Conservation (phyloP, 202 grass and related monocot species). For the Brachypodium distachyon region DNA sequence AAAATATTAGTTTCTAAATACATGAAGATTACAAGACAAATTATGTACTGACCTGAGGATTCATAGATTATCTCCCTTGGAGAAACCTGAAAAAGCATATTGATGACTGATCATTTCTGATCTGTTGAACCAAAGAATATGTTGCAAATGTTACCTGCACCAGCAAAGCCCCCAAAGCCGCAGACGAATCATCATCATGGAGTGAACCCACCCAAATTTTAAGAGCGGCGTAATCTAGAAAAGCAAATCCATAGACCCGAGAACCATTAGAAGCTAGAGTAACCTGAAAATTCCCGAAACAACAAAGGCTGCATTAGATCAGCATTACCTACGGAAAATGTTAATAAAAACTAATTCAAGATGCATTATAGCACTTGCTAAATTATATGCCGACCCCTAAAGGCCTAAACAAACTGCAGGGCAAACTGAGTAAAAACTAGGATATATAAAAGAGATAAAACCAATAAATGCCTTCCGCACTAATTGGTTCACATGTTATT, state of each 20-base stretch:
- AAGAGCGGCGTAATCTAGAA: constrained; percentile 76
- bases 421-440: background rate
- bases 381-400: background rate
- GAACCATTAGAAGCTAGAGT: constrained; percentile 26
- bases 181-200: constrained; percentile 63
- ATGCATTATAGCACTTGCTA: background rate
- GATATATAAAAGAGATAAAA: background rate
- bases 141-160: constrained; percentile 61
- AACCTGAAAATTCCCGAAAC: constrained; percentile 18
- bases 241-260: constrained; percentile 83
- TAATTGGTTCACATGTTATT: background rate
- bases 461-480: background rate
- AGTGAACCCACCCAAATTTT: constrained; percentile 93
- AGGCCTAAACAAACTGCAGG: background rate
- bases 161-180: constrained; percentile 83
- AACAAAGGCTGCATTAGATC: background rate
- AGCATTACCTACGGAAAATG: constrained; percentile 4
- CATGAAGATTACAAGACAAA: constrained; percentile 5
- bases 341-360: background rate
- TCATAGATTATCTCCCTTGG: constrained; percentile 91
- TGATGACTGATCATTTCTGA: constrained; percentile 7
- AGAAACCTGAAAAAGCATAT: constrained; percentile 56
- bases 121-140: constrained; percentile 1
- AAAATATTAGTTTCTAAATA: constrained; percentile 5
- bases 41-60: constrained; percentile 65